Evolutionary conservation across 371 early-diverging fungal species (phyloP).

Genomic region (Entomophthora muscae): DNA sequence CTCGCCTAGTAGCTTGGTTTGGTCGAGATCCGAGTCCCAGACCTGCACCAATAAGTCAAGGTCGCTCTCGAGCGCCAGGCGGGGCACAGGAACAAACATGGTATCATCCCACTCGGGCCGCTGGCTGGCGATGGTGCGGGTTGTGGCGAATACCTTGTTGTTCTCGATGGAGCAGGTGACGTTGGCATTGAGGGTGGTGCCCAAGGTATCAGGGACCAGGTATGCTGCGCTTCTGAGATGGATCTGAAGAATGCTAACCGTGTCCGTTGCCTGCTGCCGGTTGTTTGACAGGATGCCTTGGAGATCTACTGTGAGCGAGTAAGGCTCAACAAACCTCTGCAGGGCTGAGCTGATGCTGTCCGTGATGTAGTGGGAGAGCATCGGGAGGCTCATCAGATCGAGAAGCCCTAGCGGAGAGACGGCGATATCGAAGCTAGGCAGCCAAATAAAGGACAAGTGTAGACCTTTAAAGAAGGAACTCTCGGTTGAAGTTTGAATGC

Average conservation of each 20-base stretch:
- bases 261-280: neutral
- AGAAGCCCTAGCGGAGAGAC: neutral
- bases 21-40: neutral
- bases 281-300: neutral
- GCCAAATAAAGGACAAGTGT: neutral
- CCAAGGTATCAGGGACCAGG: neutral
- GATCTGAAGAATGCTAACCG: neutral
- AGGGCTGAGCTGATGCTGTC: neutral
- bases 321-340: neutral
- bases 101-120: neutral
- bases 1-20: neutral
- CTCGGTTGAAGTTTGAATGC: neutral
- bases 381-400: neutral
- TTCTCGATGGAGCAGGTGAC: neutral
- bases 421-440: neutral
- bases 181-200: neutral
- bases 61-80: neutral
- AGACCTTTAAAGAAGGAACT: neutral
- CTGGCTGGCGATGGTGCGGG: neutral
- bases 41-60: neutral
- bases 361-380: neutral
- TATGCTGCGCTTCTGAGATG: neutral
- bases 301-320: neutral
- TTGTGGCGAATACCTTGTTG: neutral
- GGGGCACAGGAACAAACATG: neutral